Base-by-base conservation (phyloP, 1,139 yeast species). In the Casaregolazyma lundiana region DNA sequence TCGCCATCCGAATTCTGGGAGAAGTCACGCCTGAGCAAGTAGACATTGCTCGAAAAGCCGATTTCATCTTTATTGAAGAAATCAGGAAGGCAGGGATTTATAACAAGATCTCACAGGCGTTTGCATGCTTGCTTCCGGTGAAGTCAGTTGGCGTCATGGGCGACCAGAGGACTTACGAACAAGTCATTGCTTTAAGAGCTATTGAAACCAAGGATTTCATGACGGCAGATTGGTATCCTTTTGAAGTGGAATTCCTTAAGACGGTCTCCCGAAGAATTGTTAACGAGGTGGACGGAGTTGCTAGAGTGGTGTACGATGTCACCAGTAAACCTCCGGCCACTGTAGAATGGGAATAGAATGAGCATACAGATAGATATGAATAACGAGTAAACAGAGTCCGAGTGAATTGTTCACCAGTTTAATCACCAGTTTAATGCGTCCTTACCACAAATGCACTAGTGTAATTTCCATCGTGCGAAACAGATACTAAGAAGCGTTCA, bases 141-240 rank as follows among this genome's bases (percentile, higher is more conserved):
- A 90, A 89, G 73, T 85, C 97, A 47, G 99, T 92, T 50, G 99
- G 99, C 74, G 99, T 92, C 57, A 88, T 88, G 96, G 99, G 99
- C 64, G 99, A 92, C 71, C 95, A 92, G 76, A 84, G 99, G 75
- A 89, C 97, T 51, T 94, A 92, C 67, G 98, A 94, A 68, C 99
- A 92, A 73, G 99, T 92, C 55, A 92, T 94, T 74, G 98, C 98
- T 39, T 79, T 92, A 66, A 84, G 99, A 73, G 98, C 98, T 58
- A 88, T 92, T 60, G 97, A 90, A 73, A 94, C 98, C 48, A 78
- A 81, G 52, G 99, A 92, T 73, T 92, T 94, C 77, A 92, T 92
- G 99, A 92, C 99, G 60, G 98, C 98, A 55, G 98, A 94, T 71
- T 94, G 98, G 98, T 92, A 74, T 69, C 86, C 86, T 57, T 92